phyloP scores from a whole-genome alignment of 345 rosid genomes.

The Reutealis trisperma region DNA sequence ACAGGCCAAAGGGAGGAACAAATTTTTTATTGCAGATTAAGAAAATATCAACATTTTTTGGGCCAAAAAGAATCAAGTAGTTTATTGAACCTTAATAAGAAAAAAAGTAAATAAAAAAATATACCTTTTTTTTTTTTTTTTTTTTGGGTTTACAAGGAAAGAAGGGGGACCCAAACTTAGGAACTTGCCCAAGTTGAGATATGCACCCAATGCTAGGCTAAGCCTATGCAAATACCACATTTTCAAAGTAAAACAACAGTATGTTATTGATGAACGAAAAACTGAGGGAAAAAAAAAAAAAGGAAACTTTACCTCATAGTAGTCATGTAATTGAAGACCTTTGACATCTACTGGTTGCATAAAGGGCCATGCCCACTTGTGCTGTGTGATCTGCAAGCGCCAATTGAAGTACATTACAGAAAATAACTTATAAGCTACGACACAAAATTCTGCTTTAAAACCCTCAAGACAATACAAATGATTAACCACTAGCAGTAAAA shows the following conservation, averaged over 20 bases:
- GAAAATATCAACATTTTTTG: neutral
- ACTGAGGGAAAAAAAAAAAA: neutral
- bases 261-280: neutral
- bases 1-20: neutral
- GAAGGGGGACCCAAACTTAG: no score
- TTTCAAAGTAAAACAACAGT: neutral
- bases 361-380: slow-evolving; percentile 93
- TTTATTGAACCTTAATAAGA: neutral
- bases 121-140: no score
- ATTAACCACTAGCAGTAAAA: neutral
- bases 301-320: slow-evolving; percentile 52
- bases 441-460: neutral
- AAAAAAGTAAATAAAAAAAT: neutral
- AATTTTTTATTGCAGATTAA: neutral
- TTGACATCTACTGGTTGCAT: slow-evolving; percentile 91
- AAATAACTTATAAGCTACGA: neutral
- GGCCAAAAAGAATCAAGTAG: neutral
- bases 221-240: no score
- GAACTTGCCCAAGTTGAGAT: no score
- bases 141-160: no score
- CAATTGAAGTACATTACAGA: neutral
- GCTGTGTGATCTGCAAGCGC: slow-evolving; percentile 72
- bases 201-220: no score
- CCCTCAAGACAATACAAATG: neutral
- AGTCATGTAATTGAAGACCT: slow-evolving; percentile 85